These are phyloP conservation scores for Tulasnella sp. DNA, from an alignment of 768 basidiomycete genomes.

Conservation along the genomic window DNA sequence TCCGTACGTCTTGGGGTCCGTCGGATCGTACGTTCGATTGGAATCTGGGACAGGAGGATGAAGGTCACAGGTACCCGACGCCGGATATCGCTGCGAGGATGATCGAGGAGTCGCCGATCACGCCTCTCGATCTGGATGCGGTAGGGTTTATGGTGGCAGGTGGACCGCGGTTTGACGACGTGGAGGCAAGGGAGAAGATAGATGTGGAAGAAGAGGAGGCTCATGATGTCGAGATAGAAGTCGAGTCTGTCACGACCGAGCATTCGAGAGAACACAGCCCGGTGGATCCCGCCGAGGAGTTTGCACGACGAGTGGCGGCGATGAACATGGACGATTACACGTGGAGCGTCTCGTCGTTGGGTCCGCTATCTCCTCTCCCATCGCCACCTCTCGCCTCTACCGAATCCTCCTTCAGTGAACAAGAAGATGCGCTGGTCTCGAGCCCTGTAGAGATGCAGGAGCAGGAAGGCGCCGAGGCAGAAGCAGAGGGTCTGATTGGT, in stretches of 20 bases:
- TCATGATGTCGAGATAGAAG: too few species aligned
- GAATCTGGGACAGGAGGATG: not conserved
- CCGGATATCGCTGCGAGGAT: slow-evolving; percentile 49
- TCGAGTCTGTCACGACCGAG: too few species aligned
- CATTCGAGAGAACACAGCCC: too few species aligned
- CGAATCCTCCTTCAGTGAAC: too few species aligned
- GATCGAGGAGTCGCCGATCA: slow-evolving; percentile 42
- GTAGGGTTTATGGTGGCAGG: too few species aligned
- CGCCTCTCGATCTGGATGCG: slow-evolving; percentile 26
- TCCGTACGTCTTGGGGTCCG: slow-evolving; percentile 19
- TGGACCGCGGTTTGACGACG: too few species aligned
- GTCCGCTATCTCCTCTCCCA: slow-evolving; percentile 39
- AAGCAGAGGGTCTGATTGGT: too few species aligned
- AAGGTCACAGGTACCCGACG: slow-evolving; percentile 33
- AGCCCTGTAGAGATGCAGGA: too few species aligned
- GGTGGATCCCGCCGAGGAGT: not conserved
- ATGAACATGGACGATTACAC: slow-evolving; percentile 54
- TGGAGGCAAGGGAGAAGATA: too few species aligned
- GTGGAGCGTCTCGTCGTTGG: slow-evolving; percentile 59
- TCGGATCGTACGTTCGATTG: not conserved
- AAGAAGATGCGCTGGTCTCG: too few species aligned
- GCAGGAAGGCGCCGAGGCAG: too few species aligned
- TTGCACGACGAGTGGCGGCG: slow-evolving; percentile 25
- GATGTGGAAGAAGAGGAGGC: too few species aligned
- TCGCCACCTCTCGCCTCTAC: slow-evolving; percentile 8